Conservation (phyloP, 306 rosid genomes). For the Acacia confusa region DNA sequence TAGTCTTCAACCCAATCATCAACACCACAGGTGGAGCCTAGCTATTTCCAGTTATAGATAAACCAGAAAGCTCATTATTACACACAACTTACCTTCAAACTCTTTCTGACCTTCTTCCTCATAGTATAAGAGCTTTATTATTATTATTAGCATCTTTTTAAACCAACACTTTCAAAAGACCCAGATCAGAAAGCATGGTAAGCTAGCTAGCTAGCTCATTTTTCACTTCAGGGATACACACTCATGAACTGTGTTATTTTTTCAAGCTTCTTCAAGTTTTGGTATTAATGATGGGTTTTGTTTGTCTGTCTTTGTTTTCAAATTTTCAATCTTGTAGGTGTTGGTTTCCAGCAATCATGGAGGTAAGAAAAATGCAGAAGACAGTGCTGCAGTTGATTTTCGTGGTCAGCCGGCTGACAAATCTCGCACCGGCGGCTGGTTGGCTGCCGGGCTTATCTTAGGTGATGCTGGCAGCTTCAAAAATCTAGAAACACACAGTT, state of each 20-base stretch:
- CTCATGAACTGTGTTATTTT: background rate
- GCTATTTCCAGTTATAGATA: background rate
- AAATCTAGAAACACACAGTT: background rate
- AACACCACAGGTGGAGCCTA: slow-evolving; percentile 37
- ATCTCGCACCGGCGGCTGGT: slow-evolving; percentile 82
- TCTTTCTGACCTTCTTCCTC: background rate
- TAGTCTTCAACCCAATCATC: slow-evolving; percentile 27
- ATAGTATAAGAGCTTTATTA: background rate
- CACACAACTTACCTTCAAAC: slow-evolving; percentile 23
- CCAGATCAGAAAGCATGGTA: slow-evolving; percentile 57
- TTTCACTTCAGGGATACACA: background rate
- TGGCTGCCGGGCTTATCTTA: slow-evolving; percentile 88
- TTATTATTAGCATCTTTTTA: background rate
- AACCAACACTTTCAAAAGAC: background rate
- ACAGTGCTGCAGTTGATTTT: slow-evolving; percentile 53
- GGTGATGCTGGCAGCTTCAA: slow-evolving; percentile 42
- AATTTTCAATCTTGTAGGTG: slow-evolving; percentile 50
- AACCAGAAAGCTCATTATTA: background rate
- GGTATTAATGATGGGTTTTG: background rate
- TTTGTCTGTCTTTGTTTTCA: background rate
- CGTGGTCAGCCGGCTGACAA: slow-evolving; percentile 70
- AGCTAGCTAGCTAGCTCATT: background rate
- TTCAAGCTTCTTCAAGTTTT: slow-evolving; percentile 16
- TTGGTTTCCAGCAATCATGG: slow-evolving; percentile 41
- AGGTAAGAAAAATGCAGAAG: slow-evolving; percentile 47